Conservation (phyloP, 140 eudicot species). For the Flaveria floridana region DNA sequence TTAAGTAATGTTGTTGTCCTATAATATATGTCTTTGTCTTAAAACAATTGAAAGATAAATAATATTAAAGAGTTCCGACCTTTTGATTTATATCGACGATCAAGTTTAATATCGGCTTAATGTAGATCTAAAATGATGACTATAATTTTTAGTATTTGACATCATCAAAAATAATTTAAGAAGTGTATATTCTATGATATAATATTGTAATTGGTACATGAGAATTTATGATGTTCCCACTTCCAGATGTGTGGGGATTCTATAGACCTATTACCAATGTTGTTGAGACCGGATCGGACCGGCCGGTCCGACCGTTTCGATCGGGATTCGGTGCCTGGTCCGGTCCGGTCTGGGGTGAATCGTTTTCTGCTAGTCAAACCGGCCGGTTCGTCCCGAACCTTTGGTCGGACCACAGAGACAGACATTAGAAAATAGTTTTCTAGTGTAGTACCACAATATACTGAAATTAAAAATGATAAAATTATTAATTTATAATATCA, state of each 20-base stretch:
- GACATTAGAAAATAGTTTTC: no score
- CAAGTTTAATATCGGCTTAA: background rate
- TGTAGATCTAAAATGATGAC: background rate
- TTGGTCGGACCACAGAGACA: no score
- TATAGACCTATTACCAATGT: background rate
- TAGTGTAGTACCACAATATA: no score
- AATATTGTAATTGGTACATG: background rate
- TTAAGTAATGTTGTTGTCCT: background rate
- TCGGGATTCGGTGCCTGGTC: no score
- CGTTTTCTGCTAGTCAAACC: no score
- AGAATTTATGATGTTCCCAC: slow-evolving; percentile 11
- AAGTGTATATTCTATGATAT: background rate
- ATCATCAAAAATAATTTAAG: background rate
- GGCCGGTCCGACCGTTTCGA: no score
- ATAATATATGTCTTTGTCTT: background rate
- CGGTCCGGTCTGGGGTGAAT: no score
- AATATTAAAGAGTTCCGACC: background rate
- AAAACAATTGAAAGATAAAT: background rate
- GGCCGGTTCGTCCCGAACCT: no score
- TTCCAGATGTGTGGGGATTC: slow-evolving; percentile 9
- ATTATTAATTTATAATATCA: no score
- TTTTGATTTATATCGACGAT: background rate
- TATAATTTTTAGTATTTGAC: background rate
- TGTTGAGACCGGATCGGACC: no score
- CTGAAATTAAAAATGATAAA: no score